Percentiles rank a stretch among this genome's conserved stretches.
phyloP scores from a whole-genome alignment of 352 stramenopile species.

The Pythium pectinolyticum region DNA sequence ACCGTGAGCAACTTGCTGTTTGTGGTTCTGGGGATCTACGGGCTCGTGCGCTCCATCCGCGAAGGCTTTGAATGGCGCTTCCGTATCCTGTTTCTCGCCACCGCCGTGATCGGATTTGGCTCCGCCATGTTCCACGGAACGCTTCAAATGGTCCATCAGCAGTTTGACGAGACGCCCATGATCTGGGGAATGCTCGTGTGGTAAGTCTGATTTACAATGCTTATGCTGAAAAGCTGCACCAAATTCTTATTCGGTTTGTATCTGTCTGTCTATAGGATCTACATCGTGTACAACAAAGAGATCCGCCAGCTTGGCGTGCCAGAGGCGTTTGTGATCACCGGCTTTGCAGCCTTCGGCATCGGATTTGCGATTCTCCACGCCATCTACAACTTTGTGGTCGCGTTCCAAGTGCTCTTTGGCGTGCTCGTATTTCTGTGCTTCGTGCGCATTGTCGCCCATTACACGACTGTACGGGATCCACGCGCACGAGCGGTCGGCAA shows the following conservation, averaged over 20 bases:
- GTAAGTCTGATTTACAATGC: conserved; percentile 19
- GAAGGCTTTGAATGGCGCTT: conserved; percentile 77
- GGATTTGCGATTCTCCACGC: conserved; percentile 68
- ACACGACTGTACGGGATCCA: conserved; percentile 45
- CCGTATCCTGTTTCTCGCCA: conserved; percentile 61
- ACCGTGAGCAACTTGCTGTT: conserved; percentile 85
- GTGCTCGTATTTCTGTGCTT: conserved; percentile 44
- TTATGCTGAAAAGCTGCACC: not conserved
- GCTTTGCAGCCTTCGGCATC: conserved; percentile 48
- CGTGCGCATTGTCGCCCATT: conserved; percentile 52
- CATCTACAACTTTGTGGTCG: conserved; percentile 71
- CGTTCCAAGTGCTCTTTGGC: conserved; percentile 76
- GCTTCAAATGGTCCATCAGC: conserved; percentile 75
- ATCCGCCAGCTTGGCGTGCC: conserved; percentile 48
- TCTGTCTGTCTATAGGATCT: conserved; percentile 40
- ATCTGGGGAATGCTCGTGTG: conserved; percentile 79
- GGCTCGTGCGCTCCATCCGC: conserved; percentile 54
- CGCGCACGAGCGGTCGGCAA: conserved; percentile 48
- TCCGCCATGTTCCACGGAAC: conserved; percentile 87
- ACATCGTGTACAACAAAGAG: conserved; percentile 77
- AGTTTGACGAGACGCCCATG: conserved; percentile 85
- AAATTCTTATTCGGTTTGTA: not conserved
- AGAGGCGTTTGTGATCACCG: conserved; percentile 37
- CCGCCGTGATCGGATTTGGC: conserved; percentile 83
- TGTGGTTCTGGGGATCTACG: conserved; percentile 71